Evolutionary conservation across 192 early-diverging fungal species (phyloP).

Genomic region (Coemansia sp.): DNA sequence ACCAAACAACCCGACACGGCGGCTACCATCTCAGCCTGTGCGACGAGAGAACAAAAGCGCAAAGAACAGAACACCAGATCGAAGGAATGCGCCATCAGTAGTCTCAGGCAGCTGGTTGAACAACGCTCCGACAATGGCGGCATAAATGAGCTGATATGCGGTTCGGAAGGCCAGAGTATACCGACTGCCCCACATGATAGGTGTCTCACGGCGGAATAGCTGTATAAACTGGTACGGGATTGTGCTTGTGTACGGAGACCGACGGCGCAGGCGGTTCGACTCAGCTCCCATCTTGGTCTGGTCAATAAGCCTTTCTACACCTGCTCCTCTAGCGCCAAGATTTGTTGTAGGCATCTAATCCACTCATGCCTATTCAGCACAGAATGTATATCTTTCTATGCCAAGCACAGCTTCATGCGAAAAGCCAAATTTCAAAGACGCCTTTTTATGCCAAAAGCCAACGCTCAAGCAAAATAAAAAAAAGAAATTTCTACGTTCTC

Average conservation of each 20-base stretch:
- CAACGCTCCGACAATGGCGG: constrained; percentile 69
- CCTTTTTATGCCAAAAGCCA: too few relatives aligned
- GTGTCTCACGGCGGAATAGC: too few relatives aligned
- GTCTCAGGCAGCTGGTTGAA: constrained; percentile 62
- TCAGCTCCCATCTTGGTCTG: constrained; percentile 55
- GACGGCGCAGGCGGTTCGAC: constrained; percentile 53
- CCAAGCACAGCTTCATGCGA: too few relatives aligned
- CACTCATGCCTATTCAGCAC: too few relatives aligned
- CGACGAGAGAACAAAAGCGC: constrained; percentile 51
- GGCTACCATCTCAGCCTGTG: constrained; percentile 66
- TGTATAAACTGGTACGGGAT: too few relatives aligned
- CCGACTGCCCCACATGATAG: too few relatives aligned
- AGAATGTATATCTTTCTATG: too few relatives aligned
- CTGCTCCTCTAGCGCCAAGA: constrained; percentile 42
- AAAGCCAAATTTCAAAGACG: too few relatives aligned
- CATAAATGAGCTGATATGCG: constrained; percentile 63
- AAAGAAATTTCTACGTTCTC: too few relatives aligned
- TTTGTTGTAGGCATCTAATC: constrained; percentile 18
- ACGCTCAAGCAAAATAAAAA: too few relatives aligned
- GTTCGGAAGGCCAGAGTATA: too few relatives aligned
- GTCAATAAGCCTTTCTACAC: constrained; percentile 42
- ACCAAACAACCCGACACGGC: constrained; percentile 68
- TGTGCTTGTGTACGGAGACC: constrained; percentile 58
- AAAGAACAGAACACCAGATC: constrained; percentile 25
- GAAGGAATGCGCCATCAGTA: constrained; percentile 62